Evolutionary conservation across 1,139 yeast genomes (phyloP).

Genomic region (Yamadazyma sp.): DNA sequence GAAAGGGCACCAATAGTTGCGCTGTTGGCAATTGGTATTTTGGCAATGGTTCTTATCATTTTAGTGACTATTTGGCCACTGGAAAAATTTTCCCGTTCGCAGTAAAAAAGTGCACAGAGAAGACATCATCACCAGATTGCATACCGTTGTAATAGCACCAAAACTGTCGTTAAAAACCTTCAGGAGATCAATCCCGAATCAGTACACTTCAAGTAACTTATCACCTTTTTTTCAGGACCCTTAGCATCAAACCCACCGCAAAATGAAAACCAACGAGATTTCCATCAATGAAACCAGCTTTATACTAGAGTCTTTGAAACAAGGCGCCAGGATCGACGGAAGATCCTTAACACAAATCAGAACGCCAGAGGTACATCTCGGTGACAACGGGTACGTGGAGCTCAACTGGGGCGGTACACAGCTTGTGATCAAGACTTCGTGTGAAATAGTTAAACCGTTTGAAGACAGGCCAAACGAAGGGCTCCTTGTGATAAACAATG

Average conservation of each 20-base stretch:
- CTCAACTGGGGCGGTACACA: slow-evolving; percentile 72
- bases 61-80: slow-evolving; percentile 1
- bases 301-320: slow-evolving; percentile 60
- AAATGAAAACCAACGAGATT: slow-evolving; percentile 51
- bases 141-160: neutral
- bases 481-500: slow-evolving; percentile 77
- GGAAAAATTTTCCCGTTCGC: slow-evolving; percentile 4
- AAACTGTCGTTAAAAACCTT: neutral
- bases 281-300: slow-evolving; percentile 66
- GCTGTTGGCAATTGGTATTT: too few species aligned
- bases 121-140: neutral
- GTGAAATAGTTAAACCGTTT: slow-evolving; percentile 77
- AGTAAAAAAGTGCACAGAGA: neutral
- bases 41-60: slow-evolving; percentile 2
- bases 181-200: too few species aligned
- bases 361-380: slow-evolving; percentile 59
- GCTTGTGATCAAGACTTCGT: slow-evolving; percentile 75
- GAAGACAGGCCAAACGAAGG: slow-evolving; percentile 97
- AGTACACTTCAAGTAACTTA: too few species aligned
- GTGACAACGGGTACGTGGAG: slow-evolving; percentile 82
- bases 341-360: slow-evolving; percentile 66
- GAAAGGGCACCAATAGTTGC: neutral
- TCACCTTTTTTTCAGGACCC: neutral
- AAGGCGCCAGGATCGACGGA: slow-evolving; percentile 67
- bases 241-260: neutral